Base-by-base conservation (phyloP, 2,329 filamentous ascomycete species). In the Fusarium sp. region DNA sequence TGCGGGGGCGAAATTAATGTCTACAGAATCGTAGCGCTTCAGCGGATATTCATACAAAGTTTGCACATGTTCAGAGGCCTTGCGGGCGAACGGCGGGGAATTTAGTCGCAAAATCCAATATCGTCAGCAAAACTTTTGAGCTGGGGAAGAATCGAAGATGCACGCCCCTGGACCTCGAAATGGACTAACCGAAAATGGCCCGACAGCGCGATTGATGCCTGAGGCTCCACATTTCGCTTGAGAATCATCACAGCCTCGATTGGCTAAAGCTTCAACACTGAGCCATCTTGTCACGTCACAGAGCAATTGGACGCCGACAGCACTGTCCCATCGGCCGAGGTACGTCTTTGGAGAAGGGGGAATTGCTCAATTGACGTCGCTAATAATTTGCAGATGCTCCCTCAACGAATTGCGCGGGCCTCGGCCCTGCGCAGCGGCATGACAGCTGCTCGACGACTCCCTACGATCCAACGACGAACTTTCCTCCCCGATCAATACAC, bases 371-470 rank as follows among this genome's bases (percentile, higher is more conserved):
- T 67, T 71, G 60, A 60, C 28, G 14, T 30, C 21, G 52, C 70
- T 72, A 52, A 68, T 46, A 24, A 23, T 38, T 49, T 24, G 17
- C 74, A 89, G 87, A 89, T 90, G 88, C 83, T 89, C 77, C 81
- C 84, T 69, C 83, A 83, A 80, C 85, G 85, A 81, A 80, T 89
- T 78, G 82, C 80, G 73, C 84, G 85, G 80, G 82, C 78, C 70
- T 79, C 77, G 70, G 77, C 78, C 72, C 73, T 77, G 71, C 81
- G 82, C 74, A 80, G 78, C 59, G 76, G 81, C 66, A 77, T 83
- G 52, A 77, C 81, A 61, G 79, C 81, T 67, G 76, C 79, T 73
- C 82, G 82, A 77, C 82, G 82, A 75, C 77, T 86, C 30, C 83
- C 86, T 51, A 78, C 84, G 63, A 75, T 83, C 65, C 87, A 89